Evolutionary conservation across 225 moss, liverwort and hornwort species (phyloP).

Genomic region (Sphagnum contortum): DNA sequence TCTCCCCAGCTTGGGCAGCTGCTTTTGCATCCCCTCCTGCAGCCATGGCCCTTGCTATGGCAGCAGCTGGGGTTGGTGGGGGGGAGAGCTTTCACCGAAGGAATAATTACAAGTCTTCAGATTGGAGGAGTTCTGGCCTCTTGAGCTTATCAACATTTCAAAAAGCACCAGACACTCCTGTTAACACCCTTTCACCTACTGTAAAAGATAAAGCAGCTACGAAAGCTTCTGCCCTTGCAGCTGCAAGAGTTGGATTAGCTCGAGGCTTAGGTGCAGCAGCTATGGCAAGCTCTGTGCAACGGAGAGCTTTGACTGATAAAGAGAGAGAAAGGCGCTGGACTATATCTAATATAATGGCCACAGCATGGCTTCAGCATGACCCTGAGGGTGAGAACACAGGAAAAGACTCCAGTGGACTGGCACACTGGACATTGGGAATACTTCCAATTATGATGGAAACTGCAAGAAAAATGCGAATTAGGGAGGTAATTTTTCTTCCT

Average conservation of each 20-base stretch:
- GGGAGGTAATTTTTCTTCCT: slow-evolving; percentile 41
- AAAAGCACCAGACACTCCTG: slow-evolving; percentile 58
- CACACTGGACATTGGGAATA: slow-evolving; percentile 58
- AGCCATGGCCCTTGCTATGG: slow-evolving; percentile 95
- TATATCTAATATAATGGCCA: slow-evolving; percentile 79
- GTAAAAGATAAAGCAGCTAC: slow-evolving; percentile 66
- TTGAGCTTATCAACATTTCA: slow-evolving; percentile 52
- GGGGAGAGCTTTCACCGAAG: slow-evolving; percentile 61
- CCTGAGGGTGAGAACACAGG: not conserved
- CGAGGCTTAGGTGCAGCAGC: slow-evolving; percentile 94
- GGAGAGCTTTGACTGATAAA: slow-evolving; percentile 79
- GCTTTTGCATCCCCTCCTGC: slow-evolving; percentile 98
- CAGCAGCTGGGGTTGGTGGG: slow-evolving; percentile 91
- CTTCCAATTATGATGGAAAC: slow-evolving; percentile 98
- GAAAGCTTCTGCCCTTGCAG: slow-evolving; percentile 72
- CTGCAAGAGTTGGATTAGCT: slow-evolving; percentile 86
- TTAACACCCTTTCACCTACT: slow-evolving; percentile 38
- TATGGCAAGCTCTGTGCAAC: slow-evolving; percentile 94
- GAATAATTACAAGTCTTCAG: slow-evolving; percentile 40
- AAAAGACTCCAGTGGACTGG: slow-evolving; percentile 44
- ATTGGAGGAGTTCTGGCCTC: slow-evolving; percentile 61
- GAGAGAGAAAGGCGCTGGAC: slow-evolving; percentile 90
- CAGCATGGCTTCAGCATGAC: slow-evolving; percentile 79
- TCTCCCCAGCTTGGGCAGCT: slow-evolving; percentile 94
- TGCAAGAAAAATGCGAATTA: slow-evolving; percentile 74